Evolutionary conservation across 2,329 filamentous ascomycete species (phyloP), one percentile per base, ranked within the genome.

Genomic region (Aspergillus pseudoviridinutans): DNA sequence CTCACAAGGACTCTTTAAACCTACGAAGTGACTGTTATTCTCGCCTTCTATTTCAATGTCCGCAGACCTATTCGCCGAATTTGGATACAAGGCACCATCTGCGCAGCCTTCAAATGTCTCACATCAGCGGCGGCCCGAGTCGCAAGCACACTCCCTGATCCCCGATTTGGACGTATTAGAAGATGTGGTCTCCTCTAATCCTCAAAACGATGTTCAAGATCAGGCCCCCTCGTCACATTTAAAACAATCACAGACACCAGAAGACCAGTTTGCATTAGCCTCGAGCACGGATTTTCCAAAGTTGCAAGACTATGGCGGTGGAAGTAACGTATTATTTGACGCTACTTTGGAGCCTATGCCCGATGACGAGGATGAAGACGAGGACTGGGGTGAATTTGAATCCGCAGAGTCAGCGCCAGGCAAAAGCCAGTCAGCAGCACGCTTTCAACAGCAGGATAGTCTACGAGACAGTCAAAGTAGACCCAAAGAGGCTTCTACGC

Each of bases 251-350:
- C 53, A 32, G 12, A 17, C 38, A 4, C 10, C 41, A 22, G 32
- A 57, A 29, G 50, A 47, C 38, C 61, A 60, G 28, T 55, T 52
- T 49, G 28, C 55, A 49, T 24, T 46, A 27, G 50, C 58, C 58
- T 65, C 54, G 52, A 61, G 38, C 47, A 68, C 35, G 20, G 42
- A 14, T 51, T 47, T n/a, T 42, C 58, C 56, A 20, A 57, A 32
- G 54, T 63, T 66, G 51, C 42, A 65, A 54, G 55, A 70, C 62
- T 53, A 61, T 50, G 65, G 67, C 14, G 67, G 63, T 44, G 64
- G 68, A 27, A 70, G 60, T 1, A 82, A 85, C 61, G 81, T 90
- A 3, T 75, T 90, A 2, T 90, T 90, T 68, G 87, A 90, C 71
- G 87, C 83, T 38, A 61, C 70, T 32, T 60, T 68, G 7, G 74